phyloP scores from a whole-genome alignment of 106 monocot genomes.

The Hemerocallis citrina region DNA sequence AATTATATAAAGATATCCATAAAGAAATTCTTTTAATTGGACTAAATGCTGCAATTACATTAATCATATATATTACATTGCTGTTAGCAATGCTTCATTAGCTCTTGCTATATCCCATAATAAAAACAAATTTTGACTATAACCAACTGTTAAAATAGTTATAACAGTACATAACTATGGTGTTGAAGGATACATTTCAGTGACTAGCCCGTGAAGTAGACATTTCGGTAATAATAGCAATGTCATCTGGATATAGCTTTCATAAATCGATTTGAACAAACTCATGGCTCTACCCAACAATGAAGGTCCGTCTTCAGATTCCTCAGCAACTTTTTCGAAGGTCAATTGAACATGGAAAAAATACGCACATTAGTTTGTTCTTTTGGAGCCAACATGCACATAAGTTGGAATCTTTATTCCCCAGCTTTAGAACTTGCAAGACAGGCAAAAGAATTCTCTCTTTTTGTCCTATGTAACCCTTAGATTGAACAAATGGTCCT shows the following conservation, averaged over 20 bases:
- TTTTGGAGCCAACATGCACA: neutral
- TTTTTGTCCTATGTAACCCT: too few species aligned
- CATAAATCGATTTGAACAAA: slow-evolving; percentile 64
- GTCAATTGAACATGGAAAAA: slow-evolving; percentile 36
- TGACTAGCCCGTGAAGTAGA: too few species aligned
- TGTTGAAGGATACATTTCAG: neutral
- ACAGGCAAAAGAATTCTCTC: neutral
- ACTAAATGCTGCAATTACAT: too few species aligned
- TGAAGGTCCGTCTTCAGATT: slow-evolving; percentile 46
- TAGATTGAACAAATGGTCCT: too few species aligned
- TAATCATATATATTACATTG: too few species aligned
- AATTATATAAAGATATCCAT: too few species aligned
- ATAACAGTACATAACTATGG: neutral
- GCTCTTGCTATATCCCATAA: too few species aligned
- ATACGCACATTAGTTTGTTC: neutral
- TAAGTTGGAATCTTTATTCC: neutral
- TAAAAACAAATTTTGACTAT: too few species aligned
- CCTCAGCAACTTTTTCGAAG: slow-evolving; percentile 47
- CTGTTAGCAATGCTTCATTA: too few species aligned
- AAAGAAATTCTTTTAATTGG: too few species aligned
- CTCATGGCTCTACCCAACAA: slow-evolving; percentile 49
- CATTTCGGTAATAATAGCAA: too few species aligned
- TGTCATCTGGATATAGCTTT: slow-evolving; percentile 68
- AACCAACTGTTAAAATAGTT: neutral
- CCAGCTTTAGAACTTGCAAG: neutral